Evolutionary conservation across 345 rosid genomes (phyloP).

Genomic region (rapeseed (Brassica napus)): Da-Ae NC_063442.1:30714501-30715000

Average conservation of each 20-base stretch:
- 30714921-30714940: too few species aligned
- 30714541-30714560: background rate
- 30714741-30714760: background rate
- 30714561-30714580: slow-evolving; percentile 1
- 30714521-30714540: background rate
- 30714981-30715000: too few species aligned
- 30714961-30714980: too few species aligned
- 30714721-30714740: background rate
- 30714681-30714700: background rate
- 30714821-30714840: background rate
- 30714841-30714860: too few species aligned
- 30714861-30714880: too few species aligned
- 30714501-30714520: background rate
- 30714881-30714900: too few species aligned
- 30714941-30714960: too few species aligned
- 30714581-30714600: background rate
- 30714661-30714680: background rate
- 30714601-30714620: background rate
- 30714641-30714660: slow-evolving; percentile 24
- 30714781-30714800: background rate
- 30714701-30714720: background rate
- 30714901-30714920: too few species aligned
- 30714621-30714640: background rate
- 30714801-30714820: background rate
- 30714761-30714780: background rate